These are phyloP conservation scores for Penicillium nucicola DNA, from an alignment of 495 filamentous ascomycete genomes.

Conservation along the genomic window DNA sequence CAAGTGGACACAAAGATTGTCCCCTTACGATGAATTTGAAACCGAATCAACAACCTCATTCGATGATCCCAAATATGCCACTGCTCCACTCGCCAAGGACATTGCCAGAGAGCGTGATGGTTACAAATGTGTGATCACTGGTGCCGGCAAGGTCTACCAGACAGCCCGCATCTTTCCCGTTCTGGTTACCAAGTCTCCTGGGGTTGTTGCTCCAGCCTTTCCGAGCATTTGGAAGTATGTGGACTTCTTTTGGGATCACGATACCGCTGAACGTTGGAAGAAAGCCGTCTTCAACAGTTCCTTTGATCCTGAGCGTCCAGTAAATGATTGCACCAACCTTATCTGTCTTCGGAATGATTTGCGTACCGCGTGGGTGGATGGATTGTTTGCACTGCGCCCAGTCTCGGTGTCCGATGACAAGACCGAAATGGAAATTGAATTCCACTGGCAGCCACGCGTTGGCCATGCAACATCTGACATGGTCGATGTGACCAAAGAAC, in stretches of 20 bases:
- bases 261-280: conserved; percentile 1
- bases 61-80: not conserved
- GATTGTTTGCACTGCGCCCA: conserved; percentile 8
- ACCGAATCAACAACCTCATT: not conserved
- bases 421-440: conserved; percentile 9
- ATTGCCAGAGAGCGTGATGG: conserved; percentile 8
- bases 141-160: conserved; percentile 3
- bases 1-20: not conserved
- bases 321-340: conserved; percentile 5
- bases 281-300: conserved; percentile 4
- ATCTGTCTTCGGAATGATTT: conserved; percentile 13
- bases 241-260: conserved; percentile 5
- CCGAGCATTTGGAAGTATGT: conserved; percentile 2
- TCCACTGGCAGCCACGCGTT: conserved; percentile 12
- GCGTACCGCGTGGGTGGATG: conserved; percentile 1
- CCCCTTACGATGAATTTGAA: not conserved
- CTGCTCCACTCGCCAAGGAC: not conserved
- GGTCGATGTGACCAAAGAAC: conserved; percentile 3
- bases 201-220: not conserved
- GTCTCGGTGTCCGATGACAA: not conserved
- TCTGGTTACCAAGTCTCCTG: too few species aligned
- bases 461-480: not conserved
- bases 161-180: not conserved
- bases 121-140: conserved; percentile 9
- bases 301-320: not conserved